Conservation (phyloP, 495 filamentous ascomycete species). For the Penicillium tannophilum region DNA sequence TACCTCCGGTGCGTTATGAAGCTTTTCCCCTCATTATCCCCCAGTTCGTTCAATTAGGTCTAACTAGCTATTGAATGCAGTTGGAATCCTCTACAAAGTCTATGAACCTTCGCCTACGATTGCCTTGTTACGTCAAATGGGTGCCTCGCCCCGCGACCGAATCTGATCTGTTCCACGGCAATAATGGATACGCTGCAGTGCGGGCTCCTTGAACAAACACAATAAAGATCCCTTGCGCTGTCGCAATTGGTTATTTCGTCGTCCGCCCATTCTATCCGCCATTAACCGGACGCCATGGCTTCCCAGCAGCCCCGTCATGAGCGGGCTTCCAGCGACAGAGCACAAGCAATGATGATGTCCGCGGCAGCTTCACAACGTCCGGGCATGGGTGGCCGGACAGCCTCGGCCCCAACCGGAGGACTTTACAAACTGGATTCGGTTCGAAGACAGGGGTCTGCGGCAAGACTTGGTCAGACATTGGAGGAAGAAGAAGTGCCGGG, state of each 20-base stretch:
- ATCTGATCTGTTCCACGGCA: conserved; percentile 21
- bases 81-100: neutral
- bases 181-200: conserved; percentile 45
- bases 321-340: conserved; percentile 38
- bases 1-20: neutral
- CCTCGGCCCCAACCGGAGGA: conserved; percentile 37
- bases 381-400: conserved; percentile 35
- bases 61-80: neutral
- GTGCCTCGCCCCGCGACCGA: conserved; percentile 15
- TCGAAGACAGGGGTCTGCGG: conserved; percentile 22
- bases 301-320: conserved; percentile 27
- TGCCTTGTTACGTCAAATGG: conserved; percentile 6
- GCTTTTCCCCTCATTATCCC: neutral
- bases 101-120: neutral
- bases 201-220: conserved; percentile 31
- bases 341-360: conserved; percentile 24
- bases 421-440: conserved; percentile 32
- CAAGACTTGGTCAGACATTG: conserved; percentile 31
- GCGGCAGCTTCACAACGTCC: conserved; percentile 29
- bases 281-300: conserved; percentile 7
- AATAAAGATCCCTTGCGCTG: conserved; percentile 19
- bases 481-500: conserved; percentile 38
- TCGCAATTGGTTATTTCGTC: neutral
- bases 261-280: neutral
- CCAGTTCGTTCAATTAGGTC: neutral